Base-by-base conservation (phyloP, 805 yeast genomes). In the Cyberlindnera petersonii region DNA sequence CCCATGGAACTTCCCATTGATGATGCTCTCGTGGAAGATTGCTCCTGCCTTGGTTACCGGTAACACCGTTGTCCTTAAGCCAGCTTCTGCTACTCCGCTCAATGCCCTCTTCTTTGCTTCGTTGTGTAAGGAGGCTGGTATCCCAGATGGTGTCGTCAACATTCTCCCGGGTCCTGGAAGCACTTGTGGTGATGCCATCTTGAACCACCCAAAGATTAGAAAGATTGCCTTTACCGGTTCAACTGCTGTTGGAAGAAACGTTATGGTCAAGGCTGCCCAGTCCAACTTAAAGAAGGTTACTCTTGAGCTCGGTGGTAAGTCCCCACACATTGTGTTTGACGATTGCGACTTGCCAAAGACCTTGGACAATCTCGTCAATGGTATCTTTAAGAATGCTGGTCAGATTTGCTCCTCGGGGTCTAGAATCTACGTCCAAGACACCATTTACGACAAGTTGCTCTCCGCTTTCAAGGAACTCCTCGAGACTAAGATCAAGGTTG, bases 331-430 rank as follows among this genome's bases (percentile, higher is more conserved):
- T 55, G 79, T 83, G 29, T 82, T 82, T 57, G 69, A 74, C 50
- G 93, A 83, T 60, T 83, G 82, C 46, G 69, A 80, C 56, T 52
- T 81, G 43, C 71, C 72, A 29, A 61, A 61, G 46, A 60, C 72
- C 34, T 57, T 68, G 33, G 61, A 68, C 40, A 71, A 72, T 57
- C 71, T 82, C 53, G 69, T 77, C 37, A 64, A 72, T 35, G 87
- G 87, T 69, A 83, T 83, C 55, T 81, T 81, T 70, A 76, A 72
- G 68, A 82, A 82, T 66, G 80, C 87, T 47, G 91, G 89, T 64
- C 88, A 83, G 66, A 85, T 83, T 42, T 83, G 91, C 61, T 78
- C 84, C 53, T 86, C 89, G 33, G 89, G 89, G 60, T 82, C 89
- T 26, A 79, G 93, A 74, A 69, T 83, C 42, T 82, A 75, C 58